phyloP scores from a whole-genome alignment of 345 rosid genomes.

The Salix udensis region DNA sequence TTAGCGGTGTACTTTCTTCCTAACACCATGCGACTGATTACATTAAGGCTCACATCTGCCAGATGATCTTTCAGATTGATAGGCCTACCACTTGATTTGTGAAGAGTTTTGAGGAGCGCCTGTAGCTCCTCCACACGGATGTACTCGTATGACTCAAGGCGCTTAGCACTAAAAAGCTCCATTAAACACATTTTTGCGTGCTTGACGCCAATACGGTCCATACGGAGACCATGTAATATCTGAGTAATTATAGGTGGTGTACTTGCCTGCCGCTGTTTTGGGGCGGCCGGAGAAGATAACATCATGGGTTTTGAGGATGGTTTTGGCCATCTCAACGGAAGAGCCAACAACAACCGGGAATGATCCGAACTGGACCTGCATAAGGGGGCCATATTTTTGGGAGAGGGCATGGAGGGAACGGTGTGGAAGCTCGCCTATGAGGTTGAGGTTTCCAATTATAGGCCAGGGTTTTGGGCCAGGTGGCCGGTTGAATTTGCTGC shows the following conservation, averaged over 20 bases:
- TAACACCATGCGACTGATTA: slow-evolving; percentile 61
- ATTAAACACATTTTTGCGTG: slow-evolving; percentile 52
- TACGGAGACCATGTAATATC: slow-evolving; percentile 63
- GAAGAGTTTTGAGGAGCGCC: slow-evolving; percentile 24
- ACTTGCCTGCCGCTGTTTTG: slow-evolving; percentile 50
- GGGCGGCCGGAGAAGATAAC: slow-evolving; percentile 44
- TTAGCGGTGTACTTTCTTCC: slow-evolving; percentile 56
- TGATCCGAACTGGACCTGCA: slow-evolving; percentile 58
- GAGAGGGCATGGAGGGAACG: slow-evolving; percentile 52
- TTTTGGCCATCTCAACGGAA: slow-evolving; percentile 51
- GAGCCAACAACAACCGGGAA: slow-evolving; percentile 48
- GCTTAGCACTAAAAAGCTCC: slow-evolving; percentile 58
- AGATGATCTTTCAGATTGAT: slow-evolving; percentile 43
- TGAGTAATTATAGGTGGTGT: slow-evolving; percentile 62
- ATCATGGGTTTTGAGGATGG: slow-evolving; percentile 53
- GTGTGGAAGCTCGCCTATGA: slow-evolving; percentile 62
- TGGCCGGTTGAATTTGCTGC: slow-evolving; percentile 38
- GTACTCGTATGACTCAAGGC: slow-evolving; percentile 58
- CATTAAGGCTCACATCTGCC: slow-evolving; percentile 42
- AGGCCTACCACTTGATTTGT: slow-evolving; percentile 12
- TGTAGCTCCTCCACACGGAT: slow-evolving; percentile 48
- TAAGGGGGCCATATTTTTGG: slow-evolving; percentile 51
- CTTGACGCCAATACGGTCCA: slow-evolving; percentile 68
- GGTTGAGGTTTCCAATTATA: slow-evolving; percentile 62
- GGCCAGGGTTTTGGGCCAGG: slow-evolving; percentile 74